Evolutionary conservation across 306 rosid genomes (phyloP).

Genomic region (Crotalaria pallida): DNA sequence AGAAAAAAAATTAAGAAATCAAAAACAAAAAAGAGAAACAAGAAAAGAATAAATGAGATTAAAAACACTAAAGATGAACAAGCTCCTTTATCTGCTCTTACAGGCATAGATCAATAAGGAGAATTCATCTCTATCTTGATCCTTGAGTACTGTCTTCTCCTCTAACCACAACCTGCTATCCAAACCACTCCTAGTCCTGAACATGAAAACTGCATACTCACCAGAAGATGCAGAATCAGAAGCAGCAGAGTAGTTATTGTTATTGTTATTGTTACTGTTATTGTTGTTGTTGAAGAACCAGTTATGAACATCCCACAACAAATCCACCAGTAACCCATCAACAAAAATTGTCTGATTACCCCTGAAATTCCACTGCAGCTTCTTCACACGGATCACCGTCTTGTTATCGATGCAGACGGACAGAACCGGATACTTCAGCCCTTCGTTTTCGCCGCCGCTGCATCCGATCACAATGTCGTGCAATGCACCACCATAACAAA

Average conservation of each 20-base stretch:
- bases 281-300: slow-evolving; percentile 86
- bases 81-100: slow-evolving; percentile 48
- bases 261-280: too few species aligned
- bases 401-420: slow-evolving; percentile 66
- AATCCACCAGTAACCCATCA: slow-evolving; percentile 85
- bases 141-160: slow-evolving; percentile 47
- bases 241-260: too few species aligned
- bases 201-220: slow-evolving; percentile 76
- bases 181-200: slow-evolving; percentile 75
- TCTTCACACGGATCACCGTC: slow-evolving; percentile 77
- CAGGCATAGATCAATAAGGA: slow-evolving; percentile 88
- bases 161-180: slow-evolving; percentile 89
- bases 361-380: slow-evolving; percentile 88
- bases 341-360: slow-evolving; percentile 85
- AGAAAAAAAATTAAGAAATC: background rate
- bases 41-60: background rate
- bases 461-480: slow-evolving; percentile 75
- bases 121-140: slow-evolving; percentile 50
- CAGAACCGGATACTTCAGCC: slow-evolving; percentile 40
- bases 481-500: slow-evolving; percentile 49
- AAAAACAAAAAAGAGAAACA: background rate
- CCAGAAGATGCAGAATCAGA: slow-evolving; percentile 56
- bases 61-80: background rate
- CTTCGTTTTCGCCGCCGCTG: slow-evolving; percentile 55
- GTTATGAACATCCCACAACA: slow-evolving; percentile 92